Evolutionary conservation across 2,329 filamentous ascomycete genomes (phyloP), one percentile per base, ranked within the genome.

Genomic region (Metarhizium robertsii): DNA sequence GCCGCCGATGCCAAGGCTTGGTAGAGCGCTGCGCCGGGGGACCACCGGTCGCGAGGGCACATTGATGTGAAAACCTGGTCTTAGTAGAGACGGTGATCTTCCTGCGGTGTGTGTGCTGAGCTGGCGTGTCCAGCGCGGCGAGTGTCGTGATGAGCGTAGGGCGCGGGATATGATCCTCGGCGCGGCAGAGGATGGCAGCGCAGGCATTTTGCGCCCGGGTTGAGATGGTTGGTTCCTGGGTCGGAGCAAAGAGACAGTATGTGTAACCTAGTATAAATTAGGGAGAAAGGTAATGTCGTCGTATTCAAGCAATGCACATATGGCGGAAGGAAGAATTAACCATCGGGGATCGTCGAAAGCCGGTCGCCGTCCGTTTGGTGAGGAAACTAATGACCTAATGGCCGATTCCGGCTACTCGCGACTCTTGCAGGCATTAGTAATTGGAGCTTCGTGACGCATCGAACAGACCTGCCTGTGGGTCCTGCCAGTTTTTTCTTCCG

Each of bases 51-150:
- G 62, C 32, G 20, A 54, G 59, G 29, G 64, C 55, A n/a, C 13
- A 50, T 42, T 34, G 42, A 29, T 36, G 42, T 48, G 25, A 6
- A 13, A 4, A 40, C 7, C 34, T 18, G 30, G 5, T n/a, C 25
- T 40, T 4, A 47, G 49, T 7, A 47, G 49, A 38, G 13, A 10
- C 32, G 14, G 13, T 13, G 11, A 43, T 5, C 25, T 50, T 4
- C 57, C 57, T 20, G 25, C 50, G 16, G 59, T 55, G 55, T 57
- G 58, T 36, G 65, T 69, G 58, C 62, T 68, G 20, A 69, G 54
- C 55, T 60, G 60, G 38, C 67, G 66, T 60, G 60, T 61, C 61
- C 64, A 67, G 61, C 57, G 59, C 50, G 63, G 59, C 18, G 62
- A 63, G 16, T 57, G 50, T 25, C 64, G 56, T 56, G 64, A 62